Evolutionary conservation across 1,284 basidiomycete genomes (phyloP), one percentile per base, ranked within the genome.

Genomic region (Cystobasidium sp.): DNA sequence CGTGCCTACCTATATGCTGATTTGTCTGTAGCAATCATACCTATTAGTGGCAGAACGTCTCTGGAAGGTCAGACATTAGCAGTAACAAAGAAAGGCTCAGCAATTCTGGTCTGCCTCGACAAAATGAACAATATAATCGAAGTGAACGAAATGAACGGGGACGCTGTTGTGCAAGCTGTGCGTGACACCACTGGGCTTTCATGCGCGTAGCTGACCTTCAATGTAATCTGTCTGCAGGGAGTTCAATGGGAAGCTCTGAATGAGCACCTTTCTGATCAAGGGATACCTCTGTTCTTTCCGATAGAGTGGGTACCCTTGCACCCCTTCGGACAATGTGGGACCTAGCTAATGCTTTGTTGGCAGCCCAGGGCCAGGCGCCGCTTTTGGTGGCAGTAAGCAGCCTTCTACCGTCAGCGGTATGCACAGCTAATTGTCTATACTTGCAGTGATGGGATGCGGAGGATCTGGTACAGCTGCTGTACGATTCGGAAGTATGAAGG

Each of bases 181-280:
- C 56, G 66, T 55, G 5, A 16, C 6, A 58, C 16, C 52, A 18
- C 9, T 62, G 16, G 31, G 14, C 16, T 62, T 3, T 16, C 31
- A 18, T 47, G 14, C 5, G 53, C 12, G 16, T 44, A 16, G 46
- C 39, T n/a, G 43, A 68, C 12, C 53, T 16, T 20, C 18, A 18
- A 12, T 18, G 20, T 20, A 55, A 39, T 24, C 37, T n/a, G 20
- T 86, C 92, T 41, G 16, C 64, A 66, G 64, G 94, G 92, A 8
- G 86, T 88, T 9, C 86, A 88, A 56, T 96, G 93, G 92, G 88
- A 93, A 84, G 89, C 91, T 37, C 86, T 97, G 56, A 97, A 97
- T 79, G 88, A 88, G 24, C 85, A 85, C 6, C 58, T 72, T 31
- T 44, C 59, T 16, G 75, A 75, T 22, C 47, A 64, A 43, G 24